phyloP scores from a whole-genome alignment of 1,284 basidiomycete species.

The Pisolithus thermaeus region DNA sequence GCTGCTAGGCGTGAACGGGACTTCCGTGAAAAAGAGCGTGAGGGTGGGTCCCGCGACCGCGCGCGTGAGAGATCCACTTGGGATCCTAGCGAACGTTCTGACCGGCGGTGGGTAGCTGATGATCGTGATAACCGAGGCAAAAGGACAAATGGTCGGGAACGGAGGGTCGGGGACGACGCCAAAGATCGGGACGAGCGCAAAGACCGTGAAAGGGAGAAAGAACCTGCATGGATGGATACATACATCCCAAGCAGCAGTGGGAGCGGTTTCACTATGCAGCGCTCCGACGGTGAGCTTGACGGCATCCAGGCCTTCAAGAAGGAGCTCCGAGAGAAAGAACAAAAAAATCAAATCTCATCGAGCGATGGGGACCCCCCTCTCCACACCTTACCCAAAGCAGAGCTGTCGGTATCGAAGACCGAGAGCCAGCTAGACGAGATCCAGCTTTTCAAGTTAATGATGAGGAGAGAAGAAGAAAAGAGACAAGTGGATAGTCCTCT shows the following conservation, averaged over 20 bases:
- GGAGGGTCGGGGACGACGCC: conserved; percentile 48
- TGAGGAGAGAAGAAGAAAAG: conserved; percentile 77
- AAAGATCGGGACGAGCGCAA: conserved; percentile 50
- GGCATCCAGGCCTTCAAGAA: conserved; percentile 89
- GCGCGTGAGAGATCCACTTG: conserved; percentile 42
- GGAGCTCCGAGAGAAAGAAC: conserved; percentile 77
- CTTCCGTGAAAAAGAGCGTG: conserved; percentile 26
- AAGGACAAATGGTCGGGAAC: conserved; percentile 53
- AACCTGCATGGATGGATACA: conserved; percentile 91
- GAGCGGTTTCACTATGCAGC: conserved; percentile 53
- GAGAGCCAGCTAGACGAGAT: conserved; percentile 69
- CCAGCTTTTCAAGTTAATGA: conserved; percentile 79
- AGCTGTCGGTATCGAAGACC: conserved; percentile 16
- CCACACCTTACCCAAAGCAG: conserved; percentile 25
- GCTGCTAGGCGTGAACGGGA: conserved; percentile 52
- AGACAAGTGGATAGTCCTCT: conserved; percentile 38
- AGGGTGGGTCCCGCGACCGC: conserved; percentile 34
- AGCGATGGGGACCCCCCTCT: conserved; percentile 7
- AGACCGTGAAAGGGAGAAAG: conserved; percentile 67
- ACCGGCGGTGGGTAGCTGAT: conserved; percentile 57
- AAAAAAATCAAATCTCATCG: conserved; percentile 29
- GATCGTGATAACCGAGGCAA: conserved; percentile 61
- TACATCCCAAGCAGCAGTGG: conserved; percentile 57
- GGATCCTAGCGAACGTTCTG: conserved; percentile 32
- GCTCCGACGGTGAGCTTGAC: conserved; percentile 64